Evolutionary conservation across 768 basidiomycete genomes (phyloP), one percentile per base, ranked within the genome.

Genomic region (Podaxis rugospora): DNA sequence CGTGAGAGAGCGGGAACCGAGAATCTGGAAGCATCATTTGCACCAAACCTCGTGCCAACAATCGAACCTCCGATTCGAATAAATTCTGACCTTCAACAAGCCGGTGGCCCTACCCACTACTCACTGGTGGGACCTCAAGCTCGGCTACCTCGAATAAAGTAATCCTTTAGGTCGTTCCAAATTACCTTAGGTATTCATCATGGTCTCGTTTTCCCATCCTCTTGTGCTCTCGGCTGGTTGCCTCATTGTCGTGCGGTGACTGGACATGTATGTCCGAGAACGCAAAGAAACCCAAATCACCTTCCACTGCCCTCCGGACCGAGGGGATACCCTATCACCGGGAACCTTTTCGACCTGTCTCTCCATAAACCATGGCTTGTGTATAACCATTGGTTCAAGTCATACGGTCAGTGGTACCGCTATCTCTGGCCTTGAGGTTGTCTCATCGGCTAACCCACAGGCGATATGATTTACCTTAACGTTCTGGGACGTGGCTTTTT

Each of bases 301-400:
- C 59, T 66, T 4, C 64, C 66, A 28, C 39, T 66, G 35, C 67
- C 68, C 10, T 66, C 67, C 10, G 68, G 68, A 3, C 68, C 66
- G 3, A 63, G 63, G 46, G 65, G 65, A 2, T 60, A 64, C 25
- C 66, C 68, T 4, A 51, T 69, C 2, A 63, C 69, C 5, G 70
- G 68, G 0, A 68, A 66, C 62, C 51, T 65, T 27, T 55, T 65
- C 16, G 63, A 68, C 25, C 50, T 66, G 13, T 63, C 68, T 28
- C 51, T 54, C 10, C 16, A 57, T 28, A 55, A 65, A 16, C 47
- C 56, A 16, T 69, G 68, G 68, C 21, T 63, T 7, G 56, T 47
- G 4, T 69, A 62, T 56, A 32, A 23, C 18, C 57, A 66, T 2
- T 66, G 63, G 69, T 47, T 42, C 36, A 63, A 67, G 32, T 51